Evolutionary conservation across 768 basidiomycete species (phyloP).

Genomic region (Leucocoprinus leucothites): DNA sequence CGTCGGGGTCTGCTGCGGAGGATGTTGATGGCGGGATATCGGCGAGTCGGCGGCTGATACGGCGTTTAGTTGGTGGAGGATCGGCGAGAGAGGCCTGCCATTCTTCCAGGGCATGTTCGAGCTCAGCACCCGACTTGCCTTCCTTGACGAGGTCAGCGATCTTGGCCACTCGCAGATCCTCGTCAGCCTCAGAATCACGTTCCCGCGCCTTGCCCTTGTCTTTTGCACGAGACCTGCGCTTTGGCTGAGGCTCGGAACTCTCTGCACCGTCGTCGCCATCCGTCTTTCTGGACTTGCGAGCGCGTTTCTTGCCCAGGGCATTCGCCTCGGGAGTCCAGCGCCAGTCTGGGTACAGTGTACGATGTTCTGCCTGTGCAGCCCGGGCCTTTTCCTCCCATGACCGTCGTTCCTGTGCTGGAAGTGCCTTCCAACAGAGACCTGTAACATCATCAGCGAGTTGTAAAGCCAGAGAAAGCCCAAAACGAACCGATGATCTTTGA

Average conservation of each 20-base stretch:
- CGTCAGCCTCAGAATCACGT: conserved; percentile 21
- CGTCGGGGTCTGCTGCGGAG: conserved; percentile 7
- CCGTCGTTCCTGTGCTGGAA: conserved; percentile 63
- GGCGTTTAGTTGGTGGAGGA: conserved; percentile 3
- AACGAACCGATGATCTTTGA: conserved; percentile 75
- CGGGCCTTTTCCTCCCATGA: conserved; percentile 77
- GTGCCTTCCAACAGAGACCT: conserved; percentile 76
- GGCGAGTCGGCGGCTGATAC: background rate
- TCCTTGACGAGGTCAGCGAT: conserved; percentile 65
- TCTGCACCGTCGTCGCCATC: conserved; percentile 19
- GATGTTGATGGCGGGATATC: conserved; percentile 1
- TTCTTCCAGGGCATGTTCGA: conserved; percentile 60
- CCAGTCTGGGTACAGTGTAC: conserved; percentile 77
- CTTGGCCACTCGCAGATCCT: conserved; percentile 58
- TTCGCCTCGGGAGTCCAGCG: conserved; percentile 67
- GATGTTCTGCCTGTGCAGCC: conserved; percentile 70
- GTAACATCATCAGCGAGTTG: background rate
- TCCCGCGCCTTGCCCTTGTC: conserved; percentile 18
- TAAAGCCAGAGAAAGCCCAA: conserved; percentile 1
- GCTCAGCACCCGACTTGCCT: conserved; percentile 61
- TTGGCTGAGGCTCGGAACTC: background rate
- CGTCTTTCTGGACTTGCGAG: conserved; percentile 17
- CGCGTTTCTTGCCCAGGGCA: conserved; percentile 36
- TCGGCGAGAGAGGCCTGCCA: conserved; percentile 41
- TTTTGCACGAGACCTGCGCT: conserved; percentile 18